Percentiles rank a stretch among this genome's conserved stretches.
Evolutionary conservation across 2,329 filamentous ascomycete genomes (phyloP).

Genomic region (Fusarium sp.): DNA sequence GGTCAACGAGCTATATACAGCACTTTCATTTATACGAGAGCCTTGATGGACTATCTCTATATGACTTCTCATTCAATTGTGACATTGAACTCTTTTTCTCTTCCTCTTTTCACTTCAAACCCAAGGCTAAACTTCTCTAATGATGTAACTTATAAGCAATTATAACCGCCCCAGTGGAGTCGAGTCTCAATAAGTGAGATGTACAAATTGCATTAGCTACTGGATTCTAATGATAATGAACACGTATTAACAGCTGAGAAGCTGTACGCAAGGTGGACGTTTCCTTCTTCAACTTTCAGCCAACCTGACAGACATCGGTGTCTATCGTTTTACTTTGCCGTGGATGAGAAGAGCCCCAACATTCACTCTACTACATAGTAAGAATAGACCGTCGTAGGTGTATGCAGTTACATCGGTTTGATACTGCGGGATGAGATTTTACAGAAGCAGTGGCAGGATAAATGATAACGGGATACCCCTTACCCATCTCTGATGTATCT

Average conservation of each 20-base stretch:
- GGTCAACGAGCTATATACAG: constrained; percentile 25
- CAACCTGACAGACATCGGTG: neutral
- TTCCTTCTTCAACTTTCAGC: neutral
- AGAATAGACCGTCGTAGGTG: neutral
- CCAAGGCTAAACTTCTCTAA: neutral
- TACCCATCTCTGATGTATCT: too few species aligned
- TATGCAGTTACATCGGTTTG: neutral
- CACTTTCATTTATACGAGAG: constrained; percentile 42
- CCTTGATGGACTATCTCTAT: constrained; percentile 14
- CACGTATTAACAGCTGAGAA: neutral
- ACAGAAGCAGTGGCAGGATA: neutral
- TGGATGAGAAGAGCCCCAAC: neutral
- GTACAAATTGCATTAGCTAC: neutral
- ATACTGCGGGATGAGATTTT: neutral
- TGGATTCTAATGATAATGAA: neutral
- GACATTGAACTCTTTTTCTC: constrained; percentile 22
- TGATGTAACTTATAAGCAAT: neutral
- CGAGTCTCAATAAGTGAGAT: neutral
- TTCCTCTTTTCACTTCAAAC: neutral
- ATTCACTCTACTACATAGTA: neutral
- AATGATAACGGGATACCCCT: too few species aligned
- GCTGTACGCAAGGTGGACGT: neutral
- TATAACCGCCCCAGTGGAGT: neutral
- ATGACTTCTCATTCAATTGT: constrained; percentile 23
- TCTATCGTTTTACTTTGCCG: neutral